Evolutionary conservation across 106 monocot species (phyloP).

Genomic region (Acorus gramineus): DNA sequence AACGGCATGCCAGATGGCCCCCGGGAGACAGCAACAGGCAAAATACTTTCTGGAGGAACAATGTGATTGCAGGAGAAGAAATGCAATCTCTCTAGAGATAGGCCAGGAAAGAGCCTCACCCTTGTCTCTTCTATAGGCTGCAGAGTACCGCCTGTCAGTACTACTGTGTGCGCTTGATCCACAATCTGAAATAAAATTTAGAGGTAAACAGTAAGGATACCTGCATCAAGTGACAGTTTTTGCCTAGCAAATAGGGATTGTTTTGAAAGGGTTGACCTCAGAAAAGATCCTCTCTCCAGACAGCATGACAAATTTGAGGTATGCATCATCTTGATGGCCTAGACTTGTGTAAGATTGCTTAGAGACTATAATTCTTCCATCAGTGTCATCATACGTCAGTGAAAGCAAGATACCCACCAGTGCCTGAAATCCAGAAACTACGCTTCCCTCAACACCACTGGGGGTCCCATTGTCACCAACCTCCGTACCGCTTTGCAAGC

Average conservation of each 20-base stretch:
- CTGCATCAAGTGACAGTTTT: too few relatives aligned
- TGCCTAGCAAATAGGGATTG: too few relatives aligned
- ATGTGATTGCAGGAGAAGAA: conserved; percentile 92
- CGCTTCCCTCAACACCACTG: conserved; percentile 34
- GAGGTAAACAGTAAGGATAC: not conserved
- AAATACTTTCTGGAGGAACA: conserved; percentile 84
- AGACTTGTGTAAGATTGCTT: conserved; percentile 17
- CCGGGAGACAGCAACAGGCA: conserved; percentile 65
- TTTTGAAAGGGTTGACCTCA: conserved; percentile 31
- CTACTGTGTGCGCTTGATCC: conserved; percentile 58
- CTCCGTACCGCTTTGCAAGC: conserved; percentile 6
- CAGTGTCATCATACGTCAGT: conserved; percentile 59
- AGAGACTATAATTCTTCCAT: conserved; percentile 80
- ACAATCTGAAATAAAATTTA: conserved; percentile 38
- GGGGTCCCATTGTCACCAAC: conserved; percentile 14
- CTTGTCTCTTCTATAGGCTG: conserved; percentile 95
- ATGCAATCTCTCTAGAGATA: conserved; percentile 37
- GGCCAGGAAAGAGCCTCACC: conserved; percentile 64
- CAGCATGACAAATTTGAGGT: conserved; percentile 93
- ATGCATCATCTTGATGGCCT: conserved; percentile 37
- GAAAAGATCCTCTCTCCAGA: conserved; percentile 81
- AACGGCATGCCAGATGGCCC: conserved; percentile 79
- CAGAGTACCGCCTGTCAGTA: conserved; percentile 81
- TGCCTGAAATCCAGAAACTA: conserved; percentile 67
- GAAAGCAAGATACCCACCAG: conserved; percentile 62